Base-by-base conservation (phyloP, 306 rosid species). In the Cicer judaicum region DNA sequence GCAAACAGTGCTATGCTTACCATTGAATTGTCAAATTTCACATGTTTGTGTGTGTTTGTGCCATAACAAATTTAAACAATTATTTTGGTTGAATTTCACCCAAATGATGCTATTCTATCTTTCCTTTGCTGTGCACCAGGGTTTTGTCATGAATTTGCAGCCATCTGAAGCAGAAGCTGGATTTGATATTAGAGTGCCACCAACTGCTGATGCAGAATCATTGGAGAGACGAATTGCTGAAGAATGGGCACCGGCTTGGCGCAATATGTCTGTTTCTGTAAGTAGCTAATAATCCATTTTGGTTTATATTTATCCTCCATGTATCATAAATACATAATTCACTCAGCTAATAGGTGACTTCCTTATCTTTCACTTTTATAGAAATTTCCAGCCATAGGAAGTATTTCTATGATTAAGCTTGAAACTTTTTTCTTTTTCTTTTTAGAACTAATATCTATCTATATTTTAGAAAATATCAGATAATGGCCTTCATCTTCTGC, bases 91-190 rank as follows among this genome's bases (percentile, higher is more conserved):
- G 52, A 53, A 7, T 39, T 65, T 56, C 74, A 18, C 39, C 13
- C 16, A 8, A 10, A n/a, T 54, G 36, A 40, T 59, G 57, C 53
- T 40, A 10, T 71, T 77, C 12, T 54, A 39, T 19, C 47, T 74
- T 47, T 65, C 19, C 66, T 65, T 21, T 64, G 52, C 53, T 70
- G 55, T 77, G 79, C 34, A 36, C 66, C 92, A 94, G 98, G 98
- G 97, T 67, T 94, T 90, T 86, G 97, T 94, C 64, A 94, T 94
- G 98, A 94, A 94, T 83, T 66, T 94, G 85, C 98, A 94, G 86
- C 98, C 98, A 41, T 94, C 98, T 52, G 98, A 91, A 87, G 99
- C 96, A 2, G 96, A 94, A 84, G 99, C 97, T 68, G 99, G 99
- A 71, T 87, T 94, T 76, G 99, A 91, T 70, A 66, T 94, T 65